A percentile compares a stretch with the other conserved stretches of the same genome.
Conservation (phyloP, 305 asterid species). For the Fraxinus ornus region DNA sequence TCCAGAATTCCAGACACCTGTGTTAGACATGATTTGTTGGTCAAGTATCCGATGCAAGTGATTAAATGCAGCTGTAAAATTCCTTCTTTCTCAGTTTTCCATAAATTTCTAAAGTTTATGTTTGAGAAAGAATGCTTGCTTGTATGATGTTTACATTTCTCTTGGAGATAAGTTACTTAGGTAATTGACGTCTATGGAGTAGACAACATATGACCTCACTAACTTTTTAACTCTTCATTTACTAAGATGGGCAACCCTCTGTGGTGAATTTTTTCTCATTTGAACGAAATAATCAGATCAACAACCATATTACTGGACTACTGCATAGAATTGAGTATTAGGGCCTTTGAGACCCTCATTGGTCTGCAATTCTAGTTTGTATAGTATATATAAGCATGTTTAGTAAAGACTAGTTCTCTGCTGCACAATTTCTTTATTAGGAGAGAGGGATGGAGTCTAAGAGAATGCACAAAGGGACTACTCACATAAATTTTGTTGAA, state of each 20-base stretch:
- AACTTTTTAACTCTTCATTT: not conserved
- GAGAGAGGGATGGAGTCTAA: not conserved
- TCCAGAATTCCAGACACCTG: not conserved
- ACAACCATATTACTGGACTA: not conserved
- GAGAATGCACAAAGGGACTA: not conserved
- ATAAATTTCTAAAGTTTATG: not conserved
- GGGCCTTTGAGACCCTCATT: not conserved
- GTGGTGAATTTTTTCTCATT: not conserved
- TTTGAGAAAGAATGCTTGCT: not conserved
- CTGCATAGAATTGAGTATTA: not conserved
- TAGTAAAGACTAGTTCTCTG: not conserved
- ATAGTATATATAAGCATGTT: not conserved
- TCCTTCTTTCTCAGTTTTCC: not conserved
- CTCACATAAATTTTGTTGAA: not conserved
- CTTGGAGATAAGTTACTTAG: not conserved
- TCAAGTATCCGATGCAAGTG: not conserved
- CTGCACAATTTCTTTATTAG: not conserved
- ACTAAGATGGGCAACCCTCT: not conserved
- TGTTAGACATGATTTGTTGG: not conserved
- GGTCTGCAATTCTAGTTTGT: not conserved
- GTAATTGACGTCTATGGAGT: not conserved
- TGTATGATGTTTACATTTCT: not conserved
- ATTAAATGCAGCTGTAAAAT: not conserved
- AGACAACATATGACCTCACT: not conserved
- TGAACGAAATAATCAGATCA: not conserved